phyloP scores from a whole-genome alignment of 1,284 basidiomycete species.

The Farysia itapuensis region DNA sequence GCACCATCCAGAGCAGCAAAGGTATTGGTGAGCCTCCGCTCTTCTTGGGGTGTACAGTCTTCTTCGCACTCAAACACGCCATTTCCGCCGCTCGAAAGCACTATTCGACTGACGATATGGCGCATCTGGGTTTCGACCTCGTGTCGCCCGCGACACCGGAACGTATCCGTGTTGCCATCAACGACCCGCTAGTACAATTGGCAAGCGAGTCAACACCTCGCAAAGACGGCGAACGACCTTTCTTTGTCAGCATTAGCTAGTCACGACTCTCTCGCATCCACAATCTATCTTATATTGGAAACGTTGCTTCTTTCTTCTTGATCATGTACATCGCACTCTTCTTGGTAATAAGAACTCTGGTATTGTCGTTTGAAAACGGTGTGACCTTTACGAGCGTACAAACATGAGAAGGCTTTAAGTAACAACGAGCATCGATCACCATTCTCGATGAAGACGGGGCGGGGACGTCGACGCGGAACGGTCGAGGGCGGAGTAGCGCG shows the following conservation, averaged over 20 bases:
- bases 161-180: conserved; percentile 55
- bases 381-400: too few species aligned
- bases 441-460: too few species aligned
- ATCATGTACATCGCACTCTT: too few species aligned
- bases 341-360: too few species aligned
- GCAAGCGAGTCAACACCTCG: conserved; percentile 45
- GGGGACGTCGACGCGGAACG: not conserved
- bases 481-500: not conserved
- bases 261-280: too few species aligned
- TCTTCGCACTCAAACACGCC: conserved; percentile 58
- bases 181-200: conserved; percentile 45
- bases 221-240: conserved; percentile 51
- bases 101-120: conserved; percentile 13
- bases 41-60: conserved; percentile 56
- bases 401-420: too few species aligned
- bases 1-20: conserved; percentile 53
- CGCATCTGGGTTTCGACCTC: conserved; percentile 39
- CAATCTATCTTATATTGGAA: too few species aligned
- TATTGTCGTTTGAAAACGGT: too few species aligned
- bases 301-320: too few species aligned
- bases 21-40: conserved; percentile 59
- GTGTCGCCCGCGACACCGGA: conserved; percentile 58
- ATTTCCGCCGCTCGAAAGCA: conserved; percentile 53
- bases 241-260: conserved; percentile 54
- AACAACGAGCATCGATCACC: too few species aligned